phyloP scores from a whole-genome alignment of 108 stramenopile genomes.

The Fistulifera pelliculosa region DNA sequence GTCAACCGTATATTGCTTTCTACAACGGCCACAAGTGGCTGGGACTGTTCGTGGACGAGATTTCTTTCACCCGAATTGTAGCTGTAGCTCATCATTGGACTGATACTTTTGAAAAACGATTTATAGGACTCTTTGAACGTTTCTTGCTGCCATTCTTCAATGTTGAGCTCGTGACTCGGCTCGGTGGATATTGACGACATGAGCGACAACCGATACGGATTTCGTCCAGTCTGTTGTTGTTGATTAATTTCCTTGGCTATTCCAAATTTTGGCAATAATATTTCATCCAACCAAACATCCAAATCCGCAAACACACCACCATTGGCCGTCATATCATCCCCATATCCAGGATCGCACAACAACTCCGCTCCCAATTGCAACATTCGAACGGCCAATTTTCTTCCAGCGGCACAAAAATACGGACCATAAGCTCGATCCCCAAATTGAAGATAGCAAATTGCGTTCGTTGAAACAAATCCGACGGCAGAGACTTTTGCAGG shows the following conservation, averaged over 20 bases:
- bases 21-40: conserved; percentile 40
- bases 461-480: conserved; percentile 21
- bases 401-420: conserved; percentile 74
- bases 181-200: not conserved
- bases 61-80: conserved; percentile 21
- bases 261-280: no score
- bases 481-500: conserved; percentile 52
- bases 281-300: conserved; percentile 58
- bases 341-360: conserved; percentile 64
- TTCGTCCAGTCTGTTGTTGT: not conserved
- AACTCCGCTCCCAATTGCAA: conserved; percentile 58
- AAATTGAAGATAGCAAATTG: conserved; percentile 66
- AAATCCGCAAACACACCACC: conserved; percentile 79
- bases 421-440: conserved; percentile 85
- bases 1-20: conserved; percentile 58
- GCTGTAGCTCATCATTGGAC: conserved; percentile 58
- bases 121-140: conserved; percentile 30
- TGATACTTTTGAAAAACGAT: conserved; percentile 39
- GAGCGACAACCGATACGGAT: no score
- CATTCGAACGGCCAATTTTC: conserved; percentile 71
- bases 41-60: not conserved
- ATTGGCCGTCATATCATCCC: conserved; percentile 71
- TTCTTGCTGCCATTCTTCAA: conserved; percentile 36
- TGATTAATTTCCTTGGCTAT: not conserved
- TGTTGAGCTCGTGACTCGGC: not conserved